phyloP scores from a whole-genome alignment of 2,329 filamentous ascomycete genomes.

The Scolecobasidium constrictum region DNA sequence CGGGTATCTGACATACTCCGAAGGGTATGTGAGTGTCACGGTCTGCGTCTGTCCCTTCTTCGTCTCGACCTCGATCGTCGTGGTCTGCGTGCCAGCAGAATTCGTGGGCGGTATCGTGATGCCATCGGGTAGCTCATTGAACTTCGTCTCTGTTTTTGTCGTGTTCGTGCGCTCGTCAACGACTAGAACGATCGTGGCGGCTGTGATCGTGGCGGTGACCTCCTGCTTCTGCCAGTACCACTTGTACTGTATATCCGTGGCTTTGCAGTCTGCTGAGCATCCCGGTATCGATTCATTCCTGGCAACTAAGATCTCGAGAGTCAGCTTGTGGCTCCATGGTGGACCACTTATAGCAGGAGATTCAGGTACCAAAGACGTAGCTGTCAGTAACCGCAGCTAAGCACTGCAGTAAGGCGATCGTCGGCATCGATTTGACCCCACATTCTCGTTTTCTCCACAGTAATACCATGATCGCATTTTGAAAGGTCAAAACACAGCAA shows the following conservation, averaged over 20 bases:
- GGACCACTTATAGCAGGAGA: no score
- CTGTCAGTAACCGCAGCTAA: not conserved
- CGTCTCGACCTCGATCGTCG: not conserved
- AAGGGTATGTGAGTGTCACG: conserved; percentile 2
- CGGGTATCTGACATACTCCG: conserved; percentile 2
- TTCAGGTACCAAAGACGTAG: not conserved
- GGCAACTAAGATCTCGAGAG: no score
- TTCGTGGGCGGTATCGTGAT: conserved; percentile 11
- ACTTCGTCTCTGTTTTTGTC: conserved; percentile 9
- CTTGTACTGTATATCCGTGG: not conserved
- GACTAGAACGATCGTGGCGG: conserved; percentile 10
- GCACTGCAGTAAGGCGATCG: no score
- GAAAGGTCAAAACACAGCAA: no score
- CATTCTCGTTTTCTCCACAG: no score
- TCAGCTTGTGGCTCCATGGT: no score
- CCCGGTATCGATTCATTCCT: no score
- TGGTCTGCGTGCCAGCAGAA: conserved; percentile 6
- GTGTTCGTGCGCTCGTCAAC: conserved; percentile 12
- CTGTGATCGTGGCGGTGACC: conserved; percentile 10
- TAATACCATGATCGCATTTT: no score
- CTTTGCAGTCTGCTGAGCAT: not conserved
- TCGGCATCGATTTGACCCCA: no score
- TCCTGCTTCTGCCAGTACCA: conserved; percentile 9
- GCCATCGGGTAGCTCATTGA: conserved; percentile 10
- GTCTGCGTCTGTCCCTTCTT: not conserved